These are phyloP conservation scores for Aspergillus floridensis DNA, from an alignment of 2,329 filamentous ascomycete species.

Conservation along the genomic window DNA sequence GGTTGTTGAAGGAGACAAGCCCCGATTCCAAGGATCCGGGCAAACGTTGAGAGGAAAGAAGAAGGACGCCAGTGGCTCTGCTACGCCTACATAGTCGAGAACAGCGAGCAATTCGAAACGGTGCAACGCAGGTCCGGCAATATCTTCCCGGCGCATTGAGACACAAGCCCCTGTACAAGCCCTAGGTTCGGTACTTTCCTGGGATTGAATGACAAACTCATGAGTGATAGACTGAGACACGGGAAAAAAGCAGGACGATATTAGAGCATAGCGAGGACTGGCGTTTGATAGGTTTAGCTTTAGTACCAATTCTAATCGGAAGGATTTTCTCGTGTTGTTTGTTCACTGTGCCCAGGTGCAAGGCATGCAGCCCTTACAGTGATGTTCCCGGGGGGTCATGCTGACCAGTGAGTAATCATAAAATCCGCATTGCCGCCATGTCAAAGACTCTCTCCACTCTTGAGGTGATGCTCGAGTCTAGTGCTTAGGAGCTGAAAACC, in stretches of 20 bases:
- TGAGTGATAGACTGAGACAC: conserved; percentile 1
- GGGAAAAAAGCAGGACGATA: conserved; percentile 5
- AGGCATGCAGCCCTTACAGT: too few relatives aligned
- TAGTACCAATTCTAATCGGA: background rate
- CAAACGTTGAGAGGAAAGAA: conserved; percentile 77
- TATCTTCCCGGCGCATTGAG: background rate
- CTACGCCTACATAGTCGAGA: conserved; percentile 33
- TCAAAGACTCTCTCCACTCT: too few relatives aligned
- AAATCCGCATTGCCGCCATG: too few relatives aligned
- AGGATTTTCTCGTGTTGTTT: background rate
- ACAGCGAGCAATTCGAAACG: background rate
- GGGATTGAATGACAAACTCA: background rate
- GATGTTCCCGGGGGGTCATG: too few relatives aligned
- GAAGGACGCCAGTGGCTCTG: conserved; percentile 50
- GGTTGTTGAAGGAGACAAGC: conserved; percentile 60
- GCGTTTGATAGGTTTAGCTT: conserved; percentile 19
- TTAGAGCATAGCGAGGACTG: conserved; percentile 28
- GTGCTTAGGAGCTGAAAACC: too few relatives aligned
- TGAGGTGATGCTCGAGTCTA: too few relatives aligned
- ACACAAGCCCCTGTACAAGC: background rate
- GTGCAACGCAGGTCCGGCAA: background rate
- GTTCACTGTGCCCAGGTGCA: background rate
- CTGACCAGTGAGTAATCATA: too few relatives aligned
- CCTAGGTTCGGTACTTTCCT: background rate
- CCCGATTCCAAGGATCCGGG: conserved; percentile 80